Evolutionary conservation across 192 early-diverging fungal species (phyloP).

Genomic region (Ramicandelaber brevisporus): DNA sequence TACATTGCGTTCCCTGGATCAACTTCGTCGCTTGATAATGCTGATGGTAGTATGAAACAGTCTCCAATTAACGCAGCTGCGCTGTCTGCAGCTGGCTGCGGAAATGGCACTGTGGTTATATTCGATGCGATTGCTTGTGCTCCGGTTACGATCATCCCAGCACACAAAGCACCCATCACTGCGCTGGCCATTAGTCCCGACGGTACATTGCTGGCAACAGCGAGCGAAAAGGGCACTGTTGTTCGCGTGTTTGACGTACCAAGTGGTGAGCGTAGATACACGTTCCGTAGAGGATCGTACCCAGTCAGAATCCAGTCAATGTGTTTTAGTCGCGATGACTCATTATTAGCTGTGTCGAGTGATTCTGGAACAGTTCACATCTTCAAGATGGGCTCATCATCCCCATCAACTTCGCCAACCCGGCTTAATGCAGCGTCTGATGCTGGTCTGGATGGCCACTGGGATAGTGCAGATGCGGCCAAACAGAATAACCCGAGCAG

Average conservation of each 20-base stretch:
- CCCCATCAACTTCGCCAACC: no score
- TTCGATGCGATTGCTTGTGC: conserved; percentile 76
- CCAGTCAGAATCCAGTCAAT: conserved; percentile 78
- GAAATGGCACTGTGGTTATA: conserved; percentile 37
- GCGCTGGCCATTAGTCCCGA: conserved; percentile 70
- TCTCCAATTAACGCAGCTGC: no score
- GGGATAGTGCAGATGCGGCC: no score
- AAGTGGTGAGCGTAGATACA: conserved; percentile 62
- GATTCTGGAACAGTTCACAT: conserved; percentile 94
- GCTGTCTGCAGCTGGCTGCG: conserved; percentile 23
- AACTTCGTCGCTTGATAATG: no score
- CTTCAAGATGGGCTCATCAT: conserved; percentile 53
- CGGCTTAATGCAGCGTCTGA: no score
- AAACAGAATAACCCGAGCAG: no score
- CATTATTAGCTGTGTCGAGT: conserved; percentile 47
- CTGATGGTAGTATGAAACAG: no score
- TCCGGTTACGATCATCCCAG: conserved; percentile 79
- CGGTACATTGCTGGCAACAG: conserved; percentile 81
- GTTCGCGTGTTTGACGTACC: conserved; percentile 85
- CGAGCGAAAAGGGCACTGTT: conserved; percentile 95
- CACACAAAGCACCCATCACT: conserved; percentile 78
- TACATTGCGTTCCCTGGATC: conserved; percentile 86
- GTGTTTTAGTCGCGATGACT: conserved; percentile 43
- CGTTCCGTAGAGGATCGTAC: conserved; percentile 89
- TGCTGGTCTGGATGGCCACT: no score